Evolutionary conservation across 257 asterid genomes (phyloP), one percentile per base, ranked within the genome.

Genomic region (Nicotiana obtusifolia): DNA sequence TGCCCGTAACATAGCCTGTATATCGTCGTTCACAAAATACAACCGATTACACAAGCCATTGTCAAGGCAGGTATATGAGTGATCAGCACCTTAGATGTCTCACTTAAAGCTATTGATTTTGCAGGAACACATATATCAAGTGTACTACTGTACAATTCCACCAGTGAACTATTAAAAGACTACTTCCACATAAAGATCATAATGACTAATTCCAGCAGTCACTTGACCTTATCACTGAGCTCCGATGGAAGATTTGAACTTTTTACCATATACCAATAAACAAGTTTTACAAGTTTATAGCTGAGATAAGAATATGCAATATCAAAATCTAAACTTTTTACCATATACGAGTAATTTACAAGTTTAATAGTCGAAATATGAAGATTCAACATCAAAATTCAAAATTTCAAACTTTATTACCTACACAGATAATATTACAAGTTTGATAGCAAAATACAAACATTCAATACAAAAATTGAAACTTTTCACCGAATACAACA

Each of bases 1-100:
- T 20, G 99, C 99, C 64, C 98, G 89, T 83, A 96, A 94, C 99
- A 96, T 96, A 79, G 98, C 98, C 99, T 96, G 84, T 19, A 79
- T 17, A 62, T 52, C 24, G 13, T 19, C 37, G 9, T 73, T 26
- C 64, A 49, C 82, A 64, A 81, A 85, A 82, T 77, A 66, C 81
- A 64, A 78, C 79, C 84, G 64, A 49, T 75, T 49, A 75, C 16
- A 49, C 85, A 84, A 49, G 44, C 26, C 44, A 75, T 24, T 49
- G 41, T 75, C 62, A 75, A 75, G 35, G 26, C 31, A 75, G 62
- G 16, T 17, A 24, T 49, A 8, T 49, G 16, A 75, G 44, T 49
- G 64, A 75, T 24, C 24, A 4, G 22, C 44, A 49, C 59, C 79
- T 49, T 49, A 24, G 62, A 75, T 75, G 24, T 37, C 16, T 24